Percentiles rank a stretch among this genome's conserved stretches.
Evolutionary conservation across 1,284 basidiomycete genomes (phyloP).

Genomic region (Fistulina hepatica): DNA sequence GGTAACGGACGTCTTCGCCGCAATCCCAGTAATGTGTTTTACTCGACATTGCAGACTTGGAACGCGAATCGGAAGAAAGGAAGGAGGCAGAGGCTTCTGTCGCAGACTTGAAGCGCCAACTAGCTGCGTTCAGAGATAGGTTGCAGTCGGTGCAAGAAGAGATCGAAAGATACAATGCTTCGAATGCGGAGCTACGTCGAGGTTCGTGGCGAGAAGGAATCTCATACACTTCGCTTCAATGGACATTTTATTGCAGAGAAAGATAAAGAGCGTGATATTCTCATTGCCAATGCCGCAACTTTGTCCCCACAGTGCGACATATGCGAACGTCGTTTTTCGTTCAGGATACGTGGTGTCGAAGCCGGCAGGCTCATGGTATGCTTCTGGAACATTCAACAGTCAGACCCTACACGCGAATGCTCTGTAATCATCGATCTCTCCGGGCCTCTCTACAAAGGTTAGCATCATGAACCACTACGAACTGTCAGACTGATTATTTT

Average conservation of each 20-base stretch:
- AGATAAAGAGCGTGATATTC: conserved; percentile 49
- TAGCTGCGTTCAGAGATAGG: conserved; percentile 48
- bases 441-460: conserved; percentile 53
- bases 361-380: conserved; percentile 62
- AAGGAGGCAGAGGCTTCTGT: conserved; percentile 57
- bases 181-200: conserved; percentile 42
- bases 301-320: conserved; percentile 45
- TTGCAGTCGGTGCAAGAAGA: conserved; percentile 37
- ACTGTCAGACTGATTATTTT: conserved; percentile 1
- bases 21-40: background rate
- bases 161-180: conserved; percentile 59
- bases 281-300: conserved; percentile 47
- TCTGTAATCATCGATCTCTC: conserved; percentile 70
- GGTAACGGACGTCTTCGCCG: conserved; percentile 38
- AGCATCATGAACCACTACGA: conserved; percentile 13
- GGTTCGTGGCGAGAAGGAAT: conserved; percentile 31
- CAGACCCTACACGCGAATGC: conserved; percentile 52
- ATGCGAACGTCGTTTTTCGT: conserved; percentile 51
- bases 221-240: background rate
- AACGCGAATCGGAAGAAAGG: conserved; percentile 57
- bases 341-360: conserved; percentile 65
- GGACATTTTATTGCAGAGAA: conserved; percentile 40
- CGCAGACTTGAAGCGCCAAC: conserved; percentile 49
- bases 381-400: conserved; percentile 56
- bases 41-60: conserved; percentile 39